Evolutionary conservation across 2,329 filamentous ascomycete genomes (phyloP), one percentile per base, ranked within the genome.

Genomic region (Decorospora gaudefroyi): DNA sequence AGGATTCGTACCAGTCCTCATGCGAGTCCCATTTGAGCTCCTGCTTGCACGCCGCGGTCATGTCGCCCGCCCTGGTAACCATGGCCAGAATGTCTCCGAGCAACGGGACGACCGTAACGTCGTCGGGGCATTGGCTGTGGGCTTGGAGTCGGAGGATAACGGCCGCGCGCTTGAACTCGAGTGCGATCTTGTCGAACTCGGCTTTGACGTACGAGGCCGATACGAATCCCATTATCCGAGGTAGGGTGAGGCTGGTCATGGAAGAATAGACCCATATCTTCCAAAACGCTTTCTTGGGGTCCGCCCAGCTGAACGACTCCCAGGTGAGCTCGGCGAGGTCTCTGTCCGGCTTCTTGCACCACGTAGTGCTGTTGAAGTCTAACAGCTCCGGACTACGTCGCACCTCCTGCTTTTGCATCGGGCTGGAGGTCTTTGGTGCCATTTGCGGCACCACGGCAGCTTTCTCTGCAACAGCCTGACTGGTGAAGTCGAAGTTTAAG

Each of bases 251-350:
- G 2, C 9, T 27, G 6, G 17, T 22, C 6, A 17, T 4, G 10
- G 12, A n/a, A 2, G 29, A 29, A 15, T 29, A 22, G 1, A 15
- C 17, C 33, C 44, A 42, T 12, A 47, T 21, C 6, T 38, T 47
- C 4, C 16, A 23, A 7, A 9, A n/a, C 16, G 21, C 30, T 7
- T 27, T 21, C 7, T 19, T 3, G 10, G 21, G 16, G 7, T 19
- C 18, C 3, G n/a, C 3, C 46, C 37, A 49, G 4, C 13, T 15
- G 15, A 49, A 49, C 4, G 40, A 45, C 31, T 22, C 13, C 28
- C 17, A 28, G 12, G 40, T 37, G n/a, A 49, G 31, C 3, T 13
- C 7, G 4, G 15, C 33, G 13, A 49, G 32, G 16, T 26, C 12
- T 1, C 19, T 3, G 3, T 36, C 13, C 2, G 31, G n/a, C 21